Evolutionary conservation across 2,329 filamentous ascomycete species (phyloP).

Genomic region (Penicillium sp.): DNA sequence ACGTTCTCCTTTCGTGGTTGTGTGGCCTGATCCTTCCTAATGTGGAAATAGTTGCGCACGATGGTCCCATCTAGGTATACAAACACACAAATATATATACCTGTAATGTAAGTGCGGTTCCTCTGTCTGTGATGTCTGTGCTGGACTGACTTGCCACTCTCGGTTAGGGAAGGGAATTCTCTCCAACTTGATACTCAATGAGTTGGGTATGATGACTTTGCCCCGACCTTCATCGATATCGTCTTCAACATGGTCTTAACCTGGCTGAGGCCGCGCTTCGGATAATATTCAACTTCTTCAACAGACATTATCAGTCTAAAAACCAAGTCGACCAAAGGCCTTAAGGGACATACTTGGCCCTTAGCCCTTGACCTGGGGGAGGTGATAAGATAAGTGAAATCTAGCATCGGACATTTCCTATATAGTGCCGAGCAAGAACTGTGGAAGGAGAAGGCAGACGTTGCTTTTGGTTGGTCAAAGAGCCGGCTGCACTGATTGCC

Average conservation of each 20-base stretch:
- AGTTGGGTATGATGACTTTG: too few relatives aligned
- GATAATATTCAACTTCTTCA: not conserved
- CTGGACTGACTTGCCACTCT: not conserved
- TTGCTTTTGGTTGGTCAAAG: not conserved
- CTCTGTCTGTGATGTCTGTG: not conserved
- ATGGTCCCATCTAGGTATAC: not conserved
- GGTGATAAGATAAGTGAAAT: not conserved
- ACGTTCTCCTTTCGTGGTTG: not conserved
- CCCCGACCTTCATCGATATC: not conserved
- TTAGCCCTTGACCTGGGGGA: not conserved
- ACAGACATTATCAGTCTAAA: not conserved
- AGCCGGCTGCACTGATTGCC: not conserved
- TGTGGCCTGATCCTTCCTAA: not conserved
- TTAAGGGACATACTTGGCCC: not conserved
- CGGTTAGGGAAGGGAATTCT: not conserved
- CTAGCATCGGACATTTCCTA: too few relatives aligned
- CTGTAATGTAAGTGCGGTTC: not conserved
- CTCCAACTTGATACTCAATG: not conserved
- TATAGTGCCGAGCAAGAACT: too few relatives aligned
- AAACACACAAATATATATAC: not conserved
- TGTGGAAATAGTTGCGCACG: not conserved
- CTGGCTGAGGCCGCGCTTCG: not conserved
- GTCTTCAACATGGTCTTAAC: not conserved
- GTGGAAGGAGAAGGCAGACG: too few relatives aligned
- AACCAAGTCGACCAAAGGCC: not conserved